Base-by-base conservation (phyloP, 1,284 basidiomycete species). In the Athelia sp. region DNA sequence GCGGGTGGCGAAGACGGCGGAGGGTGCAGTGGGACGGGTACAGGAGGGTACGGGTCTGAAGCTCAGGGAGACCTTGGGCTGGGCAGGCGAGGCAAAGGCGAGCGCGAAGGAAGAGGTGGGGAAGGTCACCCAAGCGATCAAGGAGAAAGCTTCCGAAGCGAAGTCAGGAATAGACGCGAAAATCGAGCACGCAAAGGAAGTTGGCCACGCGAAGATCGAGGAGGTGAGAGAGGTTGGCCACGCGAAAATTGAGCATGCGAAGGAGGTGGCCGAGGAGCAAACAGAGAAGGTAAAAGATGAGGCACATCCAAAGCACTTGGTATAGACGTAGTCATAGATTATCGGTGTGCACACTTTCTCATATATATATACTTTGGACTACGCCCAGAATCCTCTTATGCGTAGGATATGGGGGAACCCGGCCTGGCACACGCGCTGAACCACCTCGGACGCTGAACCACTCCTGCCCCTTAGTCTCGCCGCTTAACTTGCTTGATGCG, bases 31-130 rank as follows among this genome's bases (percentile, higher is more conserved):
- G 14, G 56, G 63, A 31, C 56, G 61, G 6, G 59, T 73, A 15
- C 69, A 73, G 62, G 59, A 63, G 42, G 54, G 56, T 8, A 73
- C 71, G 0, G 72, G 72, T 0, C 58, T 74, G 50, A 64, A 63
- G 52, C 55, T 73, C 11, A 58, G 59, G 15, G 66, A 71, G 31
- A 64, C 60, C 0, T 55, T 70, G n/a, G 63, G 62, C 3, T 59
- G 57, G 46, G 45, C 55, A 6, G 9, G 23, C n/a, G 36, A n/a
- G n/a, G 19, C 19, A 21, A 9, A 8, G 36, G 36, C 6, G n/a
- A 40, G n/a, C 8, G 36, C 36, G 26, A 29, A 29, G 26, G 26
- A 29, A 13, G 26, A 29, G 26, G 26, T 29, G 4, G 26, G 26
- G 6, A 29, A 29, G 26, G 26, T 13, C 13, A 13, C 13, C 13